These are phyloP conservation scores for Pseudocercospora fuligena DNA, from an alignment of 2,329 filamentous ascomycete species.

Conservation along the genomic window DNA sequence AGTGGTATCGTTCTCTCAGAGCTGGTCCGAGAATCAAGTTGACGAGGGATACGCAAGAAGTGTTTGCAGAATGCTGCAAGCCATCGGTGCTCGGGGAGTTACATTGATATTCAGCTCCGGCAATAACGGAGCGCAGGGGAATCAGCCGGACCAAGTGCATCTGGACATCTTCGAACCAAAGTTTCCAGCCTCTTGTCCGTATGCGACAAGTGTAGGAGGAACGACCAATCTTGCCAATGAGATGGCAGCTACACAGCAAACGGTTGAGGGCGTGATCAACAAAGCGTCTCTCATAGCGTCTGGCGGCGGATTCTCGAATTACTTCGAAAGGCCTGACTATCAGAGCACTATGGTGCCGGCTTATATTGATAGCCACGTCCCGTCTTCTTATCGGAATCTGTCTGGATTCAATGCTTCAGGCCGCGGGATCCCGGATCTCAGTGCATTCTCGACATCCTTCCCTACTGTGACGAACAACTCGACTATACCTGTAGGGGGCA, in stretches of 20 bases:
- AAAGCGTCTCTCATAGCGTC: conserved; percentile 13
- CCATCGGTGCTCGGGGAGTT: conserved; percentile 67
- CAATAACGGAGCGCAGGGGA: conserved; percentile 53
- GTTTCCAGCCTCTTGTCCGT: conserved; percentile 53
- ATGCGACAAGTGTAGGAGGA: conserved; percentile 53
- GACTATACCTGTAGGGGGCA: conserved; percentile 47
- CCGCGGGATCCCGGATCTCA: conserved; percentile 51
- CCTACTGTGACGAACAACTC: conserved; percentile 46
- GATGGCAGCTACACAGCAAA: conserved; percentile 20
- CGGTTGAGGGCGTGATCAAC: conserved; percentile 11
- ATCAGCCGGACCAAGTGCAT: conserved; percentile 10
- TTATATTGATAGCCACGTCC: conserved; percentile 25
- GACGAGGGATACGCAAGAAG: conserved; percentile 58
- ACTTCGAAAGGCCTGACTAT: conserved; percentile 49
- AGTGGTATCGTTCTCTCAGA: conserved; percentile 27
- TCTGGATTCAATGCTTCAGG: conserved; percentile 30
- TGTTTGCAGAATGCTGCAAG: conserved; percentile 66
- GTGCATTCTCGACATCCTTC: conserved; percentile 49
- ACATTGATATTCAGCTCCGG: conserved; percentile 67
- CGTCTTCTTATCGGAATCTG: not conserved
- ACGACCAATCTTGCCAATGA: conserved; percentile 35
- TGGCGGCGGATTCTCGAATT: conserved; percentile 51
- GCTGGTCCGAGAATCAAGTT: conserved; percentile 20
- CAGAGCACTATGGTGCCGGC: conserved; percentile 45
- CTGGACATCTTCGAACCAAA: conserved; percentile 19